A percentile compares a stretch with the other conserved stretches of the same genome.
phyloP scores from a whole-genome alignment of 2,329 filamentous ascomycete genomes.

The Elsinoe batatas region DNA sequence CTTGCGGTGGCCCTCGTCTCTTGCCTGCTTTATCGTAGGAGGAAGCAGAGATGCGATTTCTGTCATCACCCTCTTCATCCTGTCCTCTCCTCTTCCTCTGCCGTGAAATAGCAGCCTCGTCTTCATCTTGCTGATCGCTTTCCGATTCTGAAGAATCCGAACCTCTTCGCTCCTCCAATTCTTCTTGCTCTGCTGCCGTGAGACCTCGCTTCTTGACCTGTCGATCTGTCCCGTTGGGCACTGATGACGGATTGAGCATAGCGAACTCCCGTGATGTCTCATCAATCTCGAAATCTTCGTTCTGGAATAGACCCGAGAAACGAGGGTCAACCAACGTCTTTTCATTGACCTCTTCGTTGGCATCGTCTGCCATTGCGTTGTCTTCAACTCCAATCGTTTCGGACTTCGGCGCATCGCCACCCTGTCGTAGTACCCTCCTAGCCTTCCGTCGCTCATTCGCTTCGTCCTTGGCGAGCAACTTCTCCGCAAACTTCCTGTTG shows the following conservation, averaged over 20 bases:
- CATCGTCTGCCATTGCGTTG: slow-evolving; percentile 49
- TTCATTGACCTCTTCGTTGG: slow-evolving; percentile 25
- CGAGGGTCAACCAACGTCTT: slow-evolving; percentile 62
- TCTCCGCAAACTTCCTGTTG: slow-evolving; percentile 64
- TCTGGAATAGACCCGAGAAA: slow-evolving; percentile 82
- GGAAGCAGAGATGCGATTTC: slow-evolving; percentile 54
- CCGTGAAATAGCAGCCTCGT: slow-evolving; percentile 29
- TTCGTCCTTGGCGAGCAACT: slow-evolving; percentile 57
- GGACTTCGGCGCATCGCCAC: slow-evolving; percentile 40
- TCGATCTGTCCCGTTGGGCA: slow-evolving; percentile 26
- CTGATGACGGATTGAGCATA: slow-evolving; percentile 79
- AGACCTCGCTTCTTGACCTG: slow-evolving; percentile 39
- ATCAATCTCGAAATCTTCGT: slow-evolving; percentile 86
- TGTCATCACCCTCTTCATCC: slow-evolving; percentile 32
- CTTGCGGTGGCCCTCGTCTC: slow-evolving; percentile 25
- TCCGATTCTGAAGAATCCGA: slow-evolving; percentile 28
- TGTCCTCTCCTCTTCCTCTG: slow-evolving; percentile 20
- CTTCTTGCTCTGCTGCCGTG: slow-evolving; percentile 52
- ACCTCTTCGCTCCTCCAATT: slow-evolving; percentile 34
- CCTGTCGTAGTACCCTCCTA: slow-evolving; percentile 45
- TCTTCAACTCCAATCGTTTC: slow-evolving; percentile 40
- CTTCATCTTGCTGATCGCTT: slow-evolving; percentile 27
- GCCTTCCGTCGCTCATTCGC: slow-evolving; percentile 45
- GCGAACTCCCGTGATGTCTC: slow-evolving; percentile 81
- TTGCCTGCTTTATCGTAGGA: slow-evolving; percentile 52